A percentile compares a stretch with the other conserved stretches of the same genome.
Evolutionary conservation across 2,329 filamentous ascomycete genomes (phyloP).

Genomic region (Aspergillus sp.): DNA sequence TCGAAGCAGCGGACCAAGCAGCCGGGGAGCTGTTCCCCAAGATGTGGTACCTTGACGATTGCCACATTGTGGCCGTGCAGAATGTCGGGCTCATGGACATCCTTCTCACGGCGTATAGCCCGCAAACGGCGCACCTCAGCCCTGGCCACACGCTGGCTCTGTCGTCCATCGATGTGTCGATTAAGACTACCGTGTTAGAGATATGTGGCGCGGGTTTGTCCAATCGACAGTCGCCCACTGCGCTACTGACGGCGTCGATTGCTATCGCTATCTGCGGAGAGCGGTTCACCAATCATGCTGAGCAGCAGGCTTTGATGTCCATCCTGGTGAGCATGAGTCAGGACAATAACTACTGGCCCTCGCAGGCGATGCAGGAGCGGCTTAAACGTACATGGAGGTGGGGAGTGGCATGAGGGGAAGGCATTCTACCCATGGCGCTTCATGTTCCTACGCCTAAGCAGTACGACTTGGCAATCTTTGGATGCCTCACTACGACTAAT

Average conservation of each 20-base stretch:
- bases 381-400: neutral
- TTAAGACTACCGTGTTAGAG: conserved; percentile 25
- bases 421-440: neutral
- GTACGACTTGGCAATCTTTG: too few species aligned
- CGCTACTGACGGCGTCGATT: conserved; percentile 8
- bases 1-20: conserved; percentile 32
- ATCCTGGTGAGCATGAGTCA: neutral
- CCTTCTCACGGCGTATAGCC: conserved; percentile 56
- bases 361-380: neutral
- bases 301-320: neutral
- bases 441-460: neutral
- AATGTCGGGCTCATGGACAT: conserved; percentile 53
- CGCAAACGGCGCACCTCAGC: conserved; percentile 16
- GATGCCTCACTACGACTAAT: too few species aligned
- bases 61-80: conserved; percentile 53
- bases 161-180: conserved; percentile 46
- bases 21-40: conserved; percentile 42
- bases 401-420: neutral
- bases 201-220: conserved; percentile 20
- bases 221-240: conserved; percentile 16
- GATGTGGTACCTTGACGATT: conserved; percentile 53
- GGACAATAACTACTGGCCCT: neutral
- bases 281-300: neutral
- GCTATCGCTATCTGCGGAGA: neutral
- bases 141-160: neutral